phyloP scores from a whole-genome alignment of 2,329 filamentous ascomycete species.

The Drechslerella dactyloides region DNA sequence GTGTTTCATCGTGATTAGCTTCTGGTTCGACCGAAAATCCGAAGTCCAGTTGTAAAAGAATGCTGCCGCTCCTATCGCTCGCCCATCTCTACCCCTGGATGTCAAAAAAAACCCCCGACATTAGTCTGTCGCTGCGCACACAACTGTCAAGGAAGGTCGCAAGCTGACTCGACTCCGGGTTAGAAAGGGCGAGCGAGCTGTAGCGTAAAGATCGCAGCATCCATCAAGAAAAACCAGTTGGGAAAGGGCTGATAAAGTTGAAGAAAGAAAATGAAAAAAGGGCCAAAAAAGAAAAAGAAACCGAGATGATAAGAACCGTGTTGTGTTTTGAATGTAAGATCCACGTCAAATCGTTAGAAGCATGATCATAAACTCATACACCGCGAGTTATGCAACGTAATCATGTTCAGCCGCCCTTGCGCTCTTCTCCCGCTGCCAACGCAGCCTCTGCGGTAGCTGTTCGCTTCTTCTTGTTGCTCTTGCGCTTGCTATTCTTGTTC shows the following conservation, averaged over 20 bases:
- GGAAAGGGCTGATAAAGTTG: slow-evolving; percentile 20
- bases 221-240: slow-evolving; percentile 44
- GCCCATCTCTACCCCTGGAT: slow-evolving; percentile 22
- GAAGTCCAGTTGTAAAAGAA: not conserved
- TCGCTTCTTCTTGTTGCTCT: slow-evolving; percentile 46
- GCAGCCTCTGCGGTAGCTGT: slow-evolving; percentile 32
- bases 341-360: slow-evolving; percentile 47
- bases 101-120: slow-evolving; percentile 50
- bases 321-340: slow-evolving; percentile 12
- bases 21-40: slow-evolving; percentile 4
- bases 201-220: too few species aligned
- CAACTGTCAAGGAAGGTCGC: slow-evolving; percentile 21
- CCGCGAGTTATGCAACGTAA: slow-evolving; percentile 46
- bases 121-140: slow-evolving; percentile 22
- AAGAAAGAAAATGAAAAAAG: slow-evolving; percentile 27
- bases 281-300: slow-evolving; percentile 28
- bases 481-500: slow-evolving; percentile 49
- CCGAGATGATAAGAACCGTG: slow-evolving; percentile 12
- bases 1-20: slow-evolving; percentile 2
- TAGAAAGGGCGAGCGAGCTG: slow-evolving; percentile 21
- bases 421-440: slow-evolving; percentile 24
- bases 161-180: slow-evolving; percentile 10
- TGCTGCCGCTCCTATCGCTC: slow-evolving; percentile 14
- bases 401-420: slow-evolving; percentile 47
- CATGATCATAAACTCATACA: slow-evolving; percentile 51